Percentiles rank a stretch among this genome's conserved stretches.
Evolutionary conservation across 805 yeast species (phyloP).

Genomic region (Candida easanensis): DNA sequence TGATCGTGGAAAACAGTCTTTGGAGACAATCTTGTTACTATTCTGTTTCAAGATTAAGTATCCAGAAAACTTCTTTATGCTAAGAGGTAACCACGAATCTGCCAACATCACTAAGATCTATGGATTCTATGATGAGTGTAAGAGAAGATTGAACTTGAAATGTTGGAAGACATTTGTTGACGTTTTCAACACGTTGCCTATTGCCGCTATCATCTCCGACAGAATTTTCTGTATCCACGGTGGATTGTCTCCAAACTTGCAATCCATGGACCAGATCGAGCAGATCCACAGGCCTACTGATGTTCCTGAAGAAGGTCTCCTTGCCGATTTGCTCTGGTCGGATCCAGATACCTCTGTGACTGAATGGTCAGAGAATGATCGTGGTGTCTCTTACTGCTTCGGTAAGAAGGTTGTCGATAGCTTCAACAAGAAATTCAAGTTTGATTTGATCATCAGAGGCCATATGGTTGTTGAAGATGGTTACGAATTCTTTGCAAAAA

Average conservation of each 20-base stretch:
- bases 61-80: constrained; percentile 90
- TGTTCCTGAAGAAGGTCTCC: constrained; percentile 74
- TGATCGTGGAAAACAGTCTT: constrained; percentile 93
- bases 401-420: constrained; percentile 70
- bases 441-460: constrained; percentile 77
- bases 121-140: constrained; percentile 98
- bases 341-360: constrained; percentile 62
- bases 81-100: constrained; percentile 96
- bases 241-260: constrained; percentile 72
- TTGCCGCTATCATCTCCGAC: constrained; percentile 93
- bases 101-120: constrained; percentile 95
- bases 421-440: constrained; percentile 62
- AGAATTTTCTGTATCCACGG: constrained; percentile 92
- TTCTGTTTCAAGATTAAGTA: constrained; percentile 93
- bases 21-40: constrained; percentile 85
- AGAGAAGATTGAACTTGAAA: constrained; percentile 86
- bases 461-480: constrained; percentile 93
- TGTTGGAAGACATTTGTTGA: constrained; percentile 94
- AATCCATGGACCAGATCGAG: constrained; percentile 63
- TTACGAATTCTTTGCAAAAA: constrained; percentile 73
- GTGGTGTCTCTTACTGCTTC: constrained; percentile 80
- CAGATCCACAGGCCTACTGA: constrained; percentile 78
- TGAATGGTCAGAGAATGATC: constrained; percentile 79
- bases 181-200: constrained; percentile 91
- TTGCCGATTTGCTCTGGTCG: constrained; percentile 80